phyloP scores from a whole-genome alignment of 768 basidiomycete species.

The Phlebiopsis flavidoalba region DNA sequence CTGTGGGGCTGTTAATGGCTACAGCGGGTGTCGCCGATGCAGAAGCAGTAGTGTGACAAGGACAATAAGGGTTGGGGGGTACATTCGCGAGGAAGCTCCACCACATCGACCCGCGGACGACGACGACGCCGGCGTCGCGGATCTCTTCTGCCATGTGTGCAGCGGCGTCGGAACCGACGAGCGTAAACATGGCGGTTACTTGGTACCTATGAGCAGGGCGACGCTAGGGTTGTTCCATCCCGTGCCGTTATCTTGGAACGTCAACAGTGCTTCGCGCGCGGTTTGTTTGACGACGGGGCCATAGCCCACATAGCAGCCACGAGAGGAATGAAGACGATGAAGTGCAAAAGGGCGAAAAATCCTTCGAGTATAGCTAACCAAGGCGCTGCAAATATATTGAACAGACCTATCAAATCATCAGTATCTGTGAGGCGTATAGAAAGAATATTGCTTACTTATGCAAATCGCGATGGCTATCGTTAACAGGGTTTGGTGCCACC shows the following conservation, averaged over 20 bases:
- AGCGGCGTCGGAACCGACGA: not conserved
- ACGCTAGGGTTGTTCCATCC: not conserved
- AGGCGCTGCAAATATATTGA: not conserved
- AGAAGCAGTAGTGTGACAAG: conserved; percentile 2
- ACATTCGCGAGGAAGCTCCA: not conserved
- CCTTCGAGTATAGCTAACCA: not conserved
- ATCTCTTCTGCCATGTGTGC: conserved; percentile 5
- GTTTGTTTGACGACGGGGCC: not conserved
- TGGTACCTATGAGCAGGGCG: conserved; percentile 1
- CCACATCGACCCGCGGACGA: conserved; percentile 1
- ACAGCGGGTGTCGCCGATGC: not conserved
- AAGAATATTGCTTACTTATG: not conserved
- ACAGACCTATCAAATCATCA: not conserved
- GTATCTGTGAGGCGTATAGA: not conserved
- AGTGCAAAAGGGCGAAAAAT: not conserved
- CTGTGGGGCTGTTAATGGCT: not conserved
- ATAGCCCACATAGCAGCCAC: conserved; percentile 1
- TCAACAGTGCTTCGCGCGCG: not conserved
- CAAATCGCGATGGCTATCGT: not conserved
- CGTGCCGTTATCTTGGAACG: not conserved
- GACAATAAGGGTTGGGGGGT: not conserved
- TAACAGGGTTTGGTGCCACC: not conserved
- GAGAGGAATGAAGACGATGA: not conserved
- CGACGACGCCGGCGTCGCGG: not conserved
- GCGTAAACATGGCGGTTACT: conserved; percentile 3